Conservation (phyloP, 2,329 filamentous ascomycete species). For the Gaeumannomyces sp. region DNA sequence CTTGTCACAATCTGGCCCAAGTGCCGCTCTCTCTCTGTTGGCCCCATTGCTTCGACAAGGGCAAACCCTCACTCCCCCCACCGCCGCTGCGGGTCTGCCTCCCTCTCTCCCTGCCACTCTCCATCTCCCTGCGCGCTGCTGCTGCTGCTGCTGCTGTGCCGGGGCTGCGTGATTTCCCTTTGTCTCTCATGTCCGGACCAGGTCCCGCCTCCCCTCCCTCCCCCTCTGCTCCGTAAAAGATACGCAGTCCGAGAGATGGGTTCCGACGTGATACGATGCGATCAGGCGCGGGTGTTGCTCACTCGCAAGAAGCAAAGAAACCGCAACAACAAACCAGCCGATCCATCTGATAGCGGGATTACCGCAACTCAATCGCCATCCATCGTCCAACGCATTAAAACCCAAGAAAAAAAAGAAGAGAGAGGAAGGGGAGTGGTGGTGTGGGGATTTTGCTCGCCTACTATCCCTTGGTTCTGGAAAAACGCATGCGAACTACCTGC, state of each 20-base stretch:
- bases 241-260: too few relatives aligned
- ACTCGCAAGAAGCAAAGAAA: too few relatives aligned
- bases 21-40: conserved; percentile 7
- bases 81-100: background rate
- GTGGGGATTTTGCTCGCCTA: background rate
- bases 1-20: conserved; percentile 13
- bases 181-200: background rate
- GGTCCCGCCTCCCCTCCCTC: too few relatives aligned
- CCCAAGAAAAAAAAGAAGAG: too few relatives aligned
- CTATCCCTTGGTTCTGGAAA: background rate
- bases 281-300: background rate
- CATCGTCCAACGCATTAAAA: too few relatives aligned
- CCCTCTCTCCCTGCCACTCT: background rate
- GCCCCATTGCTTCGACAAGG: background rate
- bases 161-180: background rate
- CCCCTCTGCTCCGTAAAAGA: too few relatives aligned
- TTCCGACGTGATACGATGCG: background rate
- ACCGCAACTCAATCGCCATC: too few relatives aligned
- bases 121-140: background rate
- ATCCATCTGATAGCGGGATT: too few relatives aligned
- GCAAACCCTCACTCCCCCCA: background rate
- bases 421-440: background rate
- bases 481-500: background rate
- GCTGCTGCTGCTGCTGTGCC: background rate
- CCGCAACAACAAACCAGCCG: too few relatives aligned